These are phyloP conservation scores for Picea sitchensis DNA, from an alignment of 75 land plant genomes.

Conservation along the genomic window DNA sequence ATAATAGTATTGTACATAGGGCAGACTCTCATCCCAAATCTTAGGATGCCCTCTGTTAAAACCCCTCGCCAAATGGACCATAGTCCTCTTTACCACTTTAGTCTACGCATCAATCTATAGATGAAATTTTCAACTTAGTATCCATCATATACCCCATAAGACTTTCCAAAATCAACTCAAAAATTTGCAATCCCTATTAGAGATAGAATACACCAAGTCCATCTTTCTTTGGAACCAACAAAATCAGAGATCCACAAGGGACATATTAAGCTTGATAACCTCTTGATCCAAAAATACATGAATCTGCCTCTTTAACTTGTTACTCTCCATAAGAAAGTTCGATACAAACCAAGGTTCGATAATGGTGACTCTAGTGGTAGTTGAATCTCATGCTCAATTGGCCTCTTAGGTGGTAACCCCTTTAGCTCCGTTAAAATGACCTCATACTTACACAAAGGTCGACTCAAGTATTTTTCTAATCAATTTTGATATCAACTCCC, in stretches of 20 bases:
- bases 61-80: too few relatives aligned
- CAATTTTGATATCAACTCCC: neutral
- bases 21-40: too few relatives aligned
- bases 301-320: neutral
- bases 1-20: too few relatives aligned
- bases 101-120: too few relatives aligned
- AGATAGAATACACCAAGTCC: neutral
- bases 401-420: too few relatives aligned
- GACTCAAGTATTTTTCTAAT: neutral
- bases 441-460: neutral
- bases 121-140: too few relatives aligned
- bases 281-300: neutral
- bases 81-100: too few relatives aligned
- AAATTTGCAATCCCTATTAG: too few relatives aligned
- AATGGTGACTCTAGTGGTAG: neutral
- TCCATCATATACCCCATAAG: too few relatives aligned
- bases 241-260: neutral
- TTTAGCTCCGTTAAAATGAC: neutral
- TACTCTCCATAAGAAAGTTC: neutral
- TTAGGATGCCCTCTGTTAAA: too few relatives aligned
- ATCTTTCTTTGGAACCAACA: neutral
- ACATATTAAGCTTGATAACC: neutral
- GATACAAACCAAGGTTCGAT: neutral
- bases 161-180: too few relatives aligned
- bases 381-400: neutral